A percentile compares a stretch with the other conserved stretches of the same genome.
Evolutionary conservation across 2,329 filamentous ascomycete species (phyloP).

Genomic region (Hawksworthiomyces lignivorus): DNA sequence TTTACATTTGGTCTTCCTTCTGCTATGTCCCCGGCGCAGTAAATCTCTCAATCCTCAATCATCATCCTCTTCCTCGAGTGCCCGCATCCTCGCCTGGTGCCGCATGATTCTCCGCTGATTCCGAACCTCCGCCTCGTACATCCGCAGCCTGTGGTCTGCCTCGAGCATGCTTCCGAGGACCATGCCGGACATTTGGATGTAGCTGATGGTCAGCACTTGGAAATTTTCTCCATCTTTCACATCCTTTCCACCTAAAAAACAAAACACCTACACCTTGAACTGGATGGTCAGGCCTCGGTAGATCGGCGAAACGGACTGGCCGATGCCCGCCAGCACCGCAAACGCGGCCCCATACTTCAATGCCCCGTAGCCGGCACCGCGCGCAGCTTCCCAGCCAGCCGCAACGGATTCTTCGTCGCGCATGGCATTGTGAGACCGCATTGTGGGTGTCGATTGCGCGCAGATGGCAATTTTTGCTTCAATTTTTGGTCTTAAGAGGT

Average conservation of each 20-base stretch:
- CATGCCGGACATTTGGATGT: constrained; percentile 80
- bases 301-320: constrained; percentile 58
- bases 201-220: constrained; percentile 45
- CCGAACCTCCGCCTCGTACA: constrained; percentile 59
- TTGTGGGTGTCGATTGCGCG: too few species aligned
- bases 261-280: constrained; percentile 68
- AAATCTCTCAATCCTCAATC: too few species aligned
- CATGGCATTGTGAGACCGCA: constrained; percentile 49
- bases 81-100: constrained; percentile 43
- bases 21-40: too few species aligned
- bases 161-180: constrained; percentile 70
- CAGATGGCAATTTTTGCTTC: too few species aligned
- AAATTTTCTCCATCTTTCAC: too few species aligned
- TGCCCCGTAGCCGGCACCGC: constrained; percentile 59
- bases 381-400: constrained; percentile 64
- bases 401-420: constrained; percentile 59
- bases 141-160: constrained; percentile 60
- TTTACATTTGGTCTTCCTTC: too few species aligned
- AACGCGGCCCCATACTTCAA: constrained; percentile 65
- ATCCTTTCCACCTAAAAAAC: too few species aligned
- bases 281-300: constrained; percentile 67
- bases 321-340: constrained; percentile 53
- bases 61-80: constrained; percentile 12
- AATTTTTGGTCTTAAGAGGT: too few species aligned
- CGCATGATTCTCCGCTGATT: constrained; percentile 55